phyloP scores from a whole-genome alignment of 2,329 filamentous ascomycete genomes.

The Aurifilum marmelostoma region DNA sequence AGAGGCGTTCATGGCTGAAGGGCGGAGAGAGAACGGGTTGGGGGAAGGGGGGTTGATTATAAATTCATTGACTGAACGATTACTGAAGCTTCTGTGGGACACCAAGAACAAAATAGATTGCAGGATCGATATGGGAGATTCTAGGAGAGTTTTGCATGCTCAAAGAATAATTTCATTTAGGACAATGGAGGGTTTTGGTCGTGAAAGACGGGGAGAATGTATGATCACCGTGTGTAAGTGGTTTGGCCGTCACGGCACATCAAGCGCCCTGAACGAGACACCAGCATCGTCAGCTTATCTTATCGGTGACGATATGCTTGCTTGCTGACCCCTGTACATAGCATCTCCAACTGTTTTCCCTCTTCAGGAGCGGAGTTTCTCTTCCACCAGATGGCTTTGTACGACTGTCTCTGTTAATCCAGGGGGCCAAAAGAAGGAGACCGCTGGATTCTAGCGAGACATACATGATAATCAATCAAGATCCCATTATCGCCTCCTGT shows the following conservation, averaged over 20 bases:
- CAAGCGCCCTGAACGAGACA: not conserved
- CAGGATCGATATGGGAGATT: too few species aligned
- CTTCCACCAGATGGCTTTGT: not conserved
- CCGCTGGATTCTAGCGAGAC: not conserved
- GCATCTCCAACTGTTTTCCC: not conserved
- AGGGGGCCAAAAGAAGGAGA: not conserved
- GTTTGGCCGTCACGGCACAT: not conserved
- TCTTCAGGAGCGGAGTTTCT: too few species aligned
- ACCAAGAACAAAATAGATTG: not conserved
- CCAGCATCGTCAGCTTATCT: not conserved
- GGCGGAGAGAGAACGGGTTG: not conserved
- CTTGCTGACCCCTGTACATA: not conserved
- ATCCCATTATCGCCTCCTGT: not conserved
- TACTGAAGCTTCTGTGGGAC: not conserved
- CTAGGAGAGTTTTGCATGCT: not conserved
- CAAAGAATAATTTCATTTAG: not conserved
- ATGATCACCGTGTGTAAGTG: not conserved
- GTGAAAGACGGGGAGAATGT: not conserved
- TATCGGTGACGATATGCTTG: constrained; percentile 1
- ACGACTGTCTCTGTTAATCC: not conserved
- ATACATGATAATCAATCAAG: not conserved
- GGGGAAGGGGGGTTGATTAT: constrained; percentile 18
- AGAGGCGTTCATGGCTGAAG: constrained; percentile 31
- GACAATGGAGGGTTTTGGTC: not conserved
- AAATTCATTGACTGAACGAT: constrained; percentile 19